These are phyloP conservation scores for Thelonectria rubi DNA, from an alignment of 2,329 filamentous ascomycete genomes.

Conservation along the genomic window DNA sequence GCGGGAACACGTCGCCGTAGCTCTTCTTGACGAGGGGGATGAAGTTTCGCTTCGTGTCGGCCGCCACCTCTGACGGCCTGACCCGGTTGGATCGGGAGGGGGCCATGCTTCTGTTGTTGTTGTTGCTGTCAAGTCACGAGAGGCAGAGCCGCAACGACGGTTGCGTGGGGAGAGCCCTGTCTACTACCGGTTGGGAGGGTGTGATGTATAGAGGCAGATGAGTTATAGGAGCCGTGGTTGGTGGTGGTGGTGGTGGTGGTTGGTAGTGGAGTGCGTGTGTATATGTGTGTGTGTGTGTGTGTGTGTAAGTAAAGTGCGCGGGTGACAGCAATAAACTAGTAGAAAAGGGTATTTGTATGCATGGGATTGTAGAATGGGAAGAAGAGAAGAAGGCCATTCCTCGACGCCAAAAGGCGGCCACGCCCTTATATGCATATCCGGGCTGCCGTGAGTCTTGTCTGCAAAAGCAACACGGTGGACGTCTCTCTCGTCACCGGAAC, in stretches of 20 bases:
- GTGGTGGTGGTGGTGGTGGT: too few species aligned
- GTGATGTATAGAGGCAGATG: not conserved
- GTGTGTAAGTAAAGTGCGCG: not conserved
- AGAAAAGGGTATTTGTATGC: conserved; percentile 9
- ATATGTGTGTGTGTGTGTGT: not conserved
- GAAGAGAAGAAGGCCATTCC: conserved; percentile 20
- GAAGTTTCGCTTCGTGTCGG: conserved; percentile 75
- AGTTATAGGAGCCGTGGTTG: not conserved
- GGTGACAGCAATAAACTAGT: not conserved
- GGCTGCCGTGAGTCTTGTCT: conserved; percentile 30
- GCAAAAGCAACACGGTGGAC: conserved; percentile 41
- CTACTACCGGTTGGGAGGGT: not conserved
- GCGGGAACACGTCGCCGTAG: conserved; percentile 63
- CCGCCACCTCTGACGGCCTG: conserved; percentile 69
- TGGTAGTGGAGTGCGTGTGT: too few species aligned
- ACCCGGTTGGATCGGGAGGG: conserved; percentile 46
- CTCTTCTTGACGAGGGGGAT: conserved; percentile 70
- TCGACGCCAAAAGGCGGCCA: conserved; percentile 30
- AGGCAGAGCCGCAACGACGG: conserved; percentile 12
- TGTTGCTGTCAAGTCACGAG: conserved; percentile 5
- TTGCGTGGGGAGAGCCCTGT: not conserved
- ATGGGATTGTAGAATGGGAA: conserved; percentile 28
- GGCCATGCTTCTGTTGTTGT: conserved; percentile 42
- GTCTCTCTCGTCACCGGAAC: conserved; percentile 33
- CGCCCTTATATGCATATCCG: conserved; percentile 40